Conservation (phyloP, 2,329 filamentous ascomycete species). For the Monascus ruber region DNA sequence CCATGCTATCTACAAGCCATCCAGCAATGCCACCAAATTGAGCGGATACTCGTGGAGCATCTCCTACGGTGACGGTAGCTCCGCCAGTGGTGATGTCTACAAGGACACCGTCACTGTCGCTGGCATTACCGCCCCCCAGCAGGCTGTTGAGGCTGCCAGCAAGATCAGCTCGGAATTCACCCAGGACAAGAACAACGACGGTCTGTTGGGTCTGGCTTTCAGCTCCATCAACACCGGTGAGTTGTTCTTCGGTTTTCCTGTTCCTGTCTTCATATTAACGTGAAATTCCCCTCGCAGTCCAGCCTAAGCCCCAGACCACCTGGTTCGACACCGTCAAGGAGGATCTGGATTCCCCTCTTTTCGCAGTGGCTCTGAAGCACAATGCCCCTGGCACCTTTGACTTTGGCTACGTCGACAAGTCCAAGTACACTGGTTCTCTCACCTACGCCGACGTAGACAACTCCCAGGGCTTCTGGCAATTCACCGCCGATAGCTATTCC, state of each 20-base stretch:
- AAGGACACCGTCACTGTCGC: conserved; percentile 54
- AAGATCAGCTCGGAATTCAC: conserved; percentile 45
- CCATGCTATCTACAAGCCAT: conserved; percentile 49
- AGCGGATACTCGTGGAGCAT: conserved; percentile 47
- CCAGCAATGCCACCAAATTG: conserved; percentile 35
- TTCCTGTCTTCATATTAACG: too few relatives aligned
- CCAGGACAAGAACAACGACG: conserved; percentile 43
- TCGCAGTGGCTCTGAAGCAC: conserved; percentile 45
- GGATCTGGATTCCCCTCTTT: conserved; percentile 40
- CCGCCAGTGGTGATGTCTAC: conserved; percentile 54
- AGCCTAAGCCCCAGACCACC: conserved; percentile 41
- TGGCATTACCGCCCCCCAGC: conserved; percentile 44
- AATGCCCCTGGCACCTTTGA: conserved; percentile 42
- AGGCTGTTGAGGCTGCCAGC: conserved; percentile 56
- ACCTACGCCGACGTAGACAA: conserved; percentile 46
- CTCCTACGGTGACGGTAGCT: conserved; percentile 54
- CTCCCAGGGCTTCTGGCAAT: conserved; percentile 53
- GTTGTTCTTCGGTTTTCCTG: background rate
- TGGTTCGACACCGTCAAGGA: conserved; percentile 50
- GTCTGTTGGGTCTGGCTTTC: conserved; percentile 51
- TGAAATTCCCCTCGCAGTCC: conserved; percentile 17
- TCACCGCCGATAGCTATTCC: conserved; percentile 46
- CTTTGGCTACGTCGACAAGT: conserved; percentile 48
- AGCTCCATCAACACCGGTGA: conserved; percentile 45
- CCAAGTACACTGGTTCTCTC: conserved; percentile 48